Conservation (phyloP, 768 basidiomycete genomes). For the Rossbeevera mucosa region DNA sequence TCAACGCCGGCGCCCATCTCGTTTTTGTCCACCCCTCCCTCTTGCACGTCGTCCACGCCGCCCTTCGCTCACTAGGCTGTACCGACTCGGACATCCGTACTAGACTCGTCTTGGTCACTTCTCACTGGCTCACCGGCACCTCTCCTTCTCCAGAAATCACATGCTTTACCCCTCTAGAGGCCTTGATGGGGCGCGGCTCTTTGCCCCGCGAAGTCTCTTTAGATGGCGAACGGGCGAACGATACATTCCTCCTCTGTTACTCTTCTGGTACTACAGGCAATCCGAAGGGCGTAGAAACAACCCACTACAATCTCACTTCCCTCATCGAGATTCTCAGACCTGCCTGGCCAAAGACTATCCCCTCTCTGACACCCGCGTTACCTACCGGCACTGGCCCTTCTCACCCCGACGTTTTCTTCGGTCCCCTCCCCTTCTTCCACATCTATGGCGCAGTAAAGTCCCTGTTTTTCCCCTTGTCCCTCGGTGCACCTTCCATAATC, state of each 20-base stretch:
- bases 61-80: constrained; percentile 50
- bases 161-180: constrained; percentile 39
- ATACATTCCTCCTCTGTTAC: constrained; percentile 66
- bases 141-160: constrained; percentile 31
- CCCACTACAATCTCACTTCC: constrained; percentile 63
- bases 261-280: constrained; percentile 69
- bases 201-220: constrained; percentile 53
- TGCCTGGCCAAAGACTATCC: constrained; percentile 35
- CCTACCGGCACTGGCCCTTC: background rate
- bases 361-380: constrained; percentile 9
- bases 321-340: constrained; percentile 48
- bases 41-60: constrained; percentile 48
- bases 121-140: constrained; percentile 40
- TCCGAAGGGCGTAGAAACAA: constrained; percentile 71
- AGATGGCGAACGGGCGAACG: constrained; percentile 46
- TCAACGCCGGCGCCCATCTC: constrained; percentile 58
- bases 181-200: constrained; percentile 48
- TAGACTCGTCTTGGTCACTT: constrained; percentile 54
- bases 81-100: constrained; percentile 43
- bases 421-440: constrained; percentile 59
- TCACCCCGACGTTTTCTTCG: constrained; percentile 48
- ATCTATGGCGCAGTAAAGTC: constrained; percentile 58
- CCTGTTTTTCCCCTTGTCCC: constrained; percentile 51
- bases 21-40: constrained; percentile 65
- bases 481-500: constrained; percentile 50